Conservation (phyloP, 148 eudicot species). For the Silene latifolia region DNA sequence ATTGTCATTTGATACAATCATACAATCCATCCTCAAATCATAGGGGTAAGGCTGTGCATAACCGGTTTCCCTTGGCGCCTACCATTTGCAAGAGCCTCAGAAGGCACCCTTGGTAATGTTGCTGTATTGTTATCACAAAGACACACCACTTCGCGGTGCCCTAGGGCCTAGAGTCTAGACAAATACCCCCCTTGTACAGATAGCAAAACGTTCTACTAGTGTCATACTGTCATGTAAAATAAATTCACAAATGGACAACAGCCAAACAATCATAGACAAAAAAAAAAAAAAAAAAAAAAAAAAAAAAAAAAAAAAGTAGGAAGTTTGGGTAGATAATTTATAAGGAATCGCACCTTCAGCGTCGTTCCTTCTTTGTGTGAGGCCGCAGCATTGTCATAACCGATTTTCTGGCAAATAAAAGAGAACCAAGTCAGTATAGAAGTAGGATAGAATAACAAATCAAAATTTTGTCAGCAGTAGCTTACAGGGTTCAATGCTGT, state of each 20-base stretch:
- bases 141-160: not conserved
- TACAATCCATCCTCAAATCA: not conserved
- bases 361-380: slow-evolving; percentile 94
- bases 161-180: no score
- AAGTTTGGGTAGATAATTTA: not conserved
- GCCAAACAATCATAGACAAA: not conserved
- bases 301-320: not conserved
- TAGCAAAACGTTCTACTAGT: no score
- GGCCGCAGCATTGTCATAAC: slow-evolving; percentile 96
- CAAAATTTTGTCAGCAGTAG: slow-evolving; percentile 8
- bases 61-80: no score
- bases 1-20: no score
- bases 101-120: not conserved
- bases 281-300: no score
- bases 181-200: no score
- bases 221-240: no score
- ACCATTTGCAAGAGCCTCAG: not conserved
- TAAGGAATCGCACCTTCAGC: slow-evolving; percentile 46
- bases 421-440: slow-evolving; percentile 13
- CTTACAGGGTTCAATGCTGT: slow-evolving; percentile 96
- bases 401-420: slow-evolving; percentile 64
- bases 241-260: not conserved
- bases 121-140: not conserved
- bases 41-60: no score
- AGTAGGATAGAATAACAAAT: not conserved